A percentile compares a stretch with the other conserved stretches of the same genome.
phyloP scores from a whole-genome alignment of 2,329 filamentous ascomycete species.

The Fusarium temperatum region DNA sequence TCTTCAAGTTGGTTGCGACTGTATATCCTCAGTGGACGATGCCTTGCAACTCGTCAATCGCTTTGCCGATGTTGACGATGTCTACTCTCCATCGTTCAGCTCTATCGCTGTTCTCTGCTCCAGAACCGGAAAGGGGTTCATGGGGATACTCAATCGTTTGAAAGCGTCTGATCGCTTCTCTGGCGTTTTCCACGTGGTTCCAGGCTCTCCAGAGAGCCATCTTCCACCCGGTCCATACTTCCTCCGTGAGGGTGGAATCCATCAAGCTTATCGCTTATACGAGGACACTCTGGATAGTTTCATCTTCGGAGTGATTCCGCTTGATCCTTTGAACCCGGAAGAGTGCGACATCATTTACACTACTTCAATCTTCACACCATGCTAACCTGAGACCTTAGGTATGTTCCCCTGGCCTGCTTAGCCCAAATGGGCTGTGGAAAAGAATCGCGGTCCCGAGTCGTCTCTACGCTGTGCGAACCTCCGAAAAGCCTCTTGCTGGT shows the following conservation, averaged over 20 bases:
- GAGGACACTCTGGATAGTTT: background rate
- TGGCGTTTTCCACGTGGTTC: too few relatives aligned
- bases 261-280: background rate
- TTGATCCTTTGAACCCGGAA: background rate
- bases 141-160: background rate
- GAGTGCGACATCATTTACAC: background rate
- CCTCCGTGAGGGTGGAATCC: background rate
- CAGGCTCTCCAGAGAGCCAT: fast-evolving
- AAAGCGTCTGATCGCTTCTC: background rate
- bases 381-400: too few relatives aligned
- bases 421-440: background rate
- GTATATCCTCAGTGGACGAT: fast-evolving
- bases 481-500: fast-evolving
- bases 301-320: background rate
- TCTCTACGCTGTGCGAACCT: fast-evolving
- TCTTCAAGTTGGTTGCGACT: background rate
- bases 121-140: too few relatives aligned
- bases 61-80: background rate
- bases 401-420: background rate
- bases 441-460: fast-evolving
- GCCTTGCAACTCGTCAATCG: background rate
- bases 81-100: background rate
- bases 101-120: background rate
- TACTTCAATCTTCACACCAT: background rate
- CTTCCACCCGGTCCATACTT: background rate